Conservation (phyloP, 495 filamentous ascomycete genomes). For the Tricharina praecox region DNA sequence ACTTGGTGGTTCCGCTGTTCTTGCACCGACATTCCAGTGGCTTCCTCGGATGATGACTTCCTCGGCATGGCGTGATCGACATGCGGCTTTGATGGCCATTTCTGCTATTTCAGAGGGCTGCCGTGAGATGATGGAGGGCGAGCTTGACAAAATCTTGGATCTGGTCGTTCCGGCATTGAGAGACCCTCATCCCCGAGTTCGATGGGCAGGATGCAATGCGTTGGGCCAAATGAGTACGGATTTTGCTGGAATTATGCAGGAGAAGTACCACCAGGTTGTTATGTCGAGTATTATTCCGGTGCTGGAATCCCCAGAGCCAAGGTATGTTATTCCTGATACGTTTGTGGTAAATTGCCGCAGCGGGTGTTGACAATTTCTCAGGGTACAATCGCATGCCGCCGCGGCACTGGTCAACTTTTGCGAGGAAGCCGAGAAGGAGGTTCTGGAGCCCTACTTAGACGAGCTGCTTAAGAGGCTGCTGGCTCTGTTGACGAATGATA, state of each 20-base stretch:
- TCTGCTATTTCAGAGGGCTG: slow-evolving; percentile 98
- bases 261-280: slow-evolving; percentile 74
- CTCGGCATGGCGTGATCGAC: slow-evolving; percentile 82
- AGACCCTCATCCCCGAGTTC: slow-evolving; percentile 81
- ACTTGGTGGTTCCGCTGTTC: slow-evolving; percentile 68
- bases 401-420: slow-evolving; percentile 98
- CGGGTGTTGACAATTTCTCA: slow-evolving; percentile 2
- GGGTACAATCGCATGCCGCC: slow-evolving; percentile 92
- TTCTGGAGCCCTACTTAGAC: slow-evolving; percentile 87
- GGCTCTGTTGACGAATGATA: slow-evolving; percentile 58
- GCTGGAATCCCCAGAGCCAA: slow-evolving; percentile 70
- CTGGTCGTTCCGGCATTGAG: slow-evolving; percentile 84
- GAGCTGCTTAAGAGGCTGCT: slow-evolving; percentile 67
- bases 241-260: slow-evolving; percentile 96
- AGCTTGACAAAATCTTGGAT: slow-evolving; percentile 82
- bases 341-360: not conserved
- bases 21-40: slow-evolving; percentile 92
- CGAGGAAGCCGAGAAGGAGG: slow-evolving; percentile 87
- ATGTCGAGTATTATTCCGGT: slow-evolving; percentile 86
- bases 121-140: slow-evolving; percentile 83
- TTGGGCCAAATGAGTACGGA: slow-evolving; percentile 99
- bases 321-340: slow-evolving; percentile 9
- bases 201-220: slow-evolving; percentile 98
- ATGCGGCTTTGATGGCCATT: slow-evolving; percentile 97
- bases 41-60: slow-evolving; percentile 96